These are phyloP conservation scores for Fusarium domesticum DNA, from an alignment of 2,329 filamentous ascomycete genomes.

Conservation along the genomic window DNA sequence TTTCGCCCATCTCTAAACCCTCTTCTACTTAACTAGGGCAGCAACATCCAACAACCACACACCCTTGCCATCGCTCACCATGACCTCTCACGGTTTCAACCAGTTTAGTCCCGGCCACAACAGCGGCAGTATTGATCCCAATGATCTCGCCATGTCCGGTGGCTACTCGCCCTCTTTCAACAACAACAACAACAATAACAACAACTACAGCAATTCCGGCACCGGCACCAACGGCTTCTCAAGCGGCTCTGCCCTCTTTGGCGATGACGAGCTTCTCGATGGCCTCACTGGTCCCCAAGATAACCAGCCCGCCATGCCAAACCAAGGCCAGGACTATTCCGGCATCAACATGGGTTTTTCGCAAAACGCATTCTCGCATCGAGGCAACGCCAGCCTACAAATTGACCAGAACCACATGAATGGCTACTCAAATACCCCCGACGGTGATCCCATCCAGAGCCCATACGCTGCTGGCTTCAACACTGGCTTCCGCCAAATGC, in stretches of 20 bases:
- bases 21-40: conserved; percentile 13
- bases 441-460: conserved; percentile 87
- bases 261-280: conserved; percentile 85
- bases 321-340: conserved; percentile 55
- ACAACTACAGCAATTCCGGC: conserved; percentile 52
- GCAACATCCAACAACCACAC: conserved; percentile 16
- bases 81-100: conserved; percentile 57
- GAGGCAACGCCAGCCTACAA: conserved; percentile 41
- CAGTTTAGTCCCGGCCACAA: conserved; percentile 55
- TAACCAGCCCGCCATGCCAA: conserved; percentile 48
- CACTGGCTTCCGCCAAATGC: conserved; percentile 72
- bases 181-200: conserved; percentile 55
- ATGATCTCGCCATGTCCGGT: conserved; percentile 70
- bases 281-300: conserved; percentile 59
- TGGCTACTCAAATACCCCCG: conserved; percentile 86
- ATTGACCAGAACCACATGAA: conserved; percentile 66
- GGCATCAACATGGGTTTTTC: conserved; percentile 57
- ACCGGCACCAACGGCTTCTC: conserved; percentile 71
- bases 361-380: conserved; percentile 54
- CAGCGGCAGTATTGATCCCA: conserved; percentile 72
- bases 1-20: conserved; percentile 18
- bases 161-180: conserved; percentile 59
- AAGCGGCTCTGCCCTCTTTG: conserved; percentile 73
- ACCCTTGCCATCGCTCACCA: conserved; percentile 29
- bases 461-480: conserved; percentile 80